These are phyloP conservation scores for Lachnellula cervina DNA, from an alignment of 2,329 filamentous ascomycete genomes.

Conservation along the genomic window DNA sequence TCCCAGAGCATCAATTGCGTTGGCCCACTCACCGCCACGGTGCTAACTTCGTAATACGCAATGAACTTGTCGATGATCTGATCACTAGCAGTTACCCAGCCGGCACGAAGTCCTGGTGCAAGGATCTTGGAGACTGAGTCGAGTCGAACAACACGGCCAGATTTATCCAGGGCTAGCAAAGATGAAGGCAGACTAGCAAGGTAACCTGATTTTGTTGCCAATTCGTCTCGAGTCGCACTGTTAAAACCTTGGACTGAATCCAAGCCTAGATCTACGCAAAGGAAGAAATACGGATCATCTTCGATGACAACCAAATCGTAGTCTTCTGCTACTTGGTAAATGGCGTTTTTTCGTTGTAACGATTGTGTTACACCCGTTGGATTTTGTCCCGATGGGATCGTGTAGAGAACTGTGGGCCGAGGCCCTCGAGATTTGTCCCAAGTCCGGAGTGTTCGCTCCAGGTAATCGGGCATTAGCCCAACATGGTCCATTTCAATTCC, in stretches of 20 bases:
- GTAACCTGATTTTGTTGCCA: constrained; percentile 54
- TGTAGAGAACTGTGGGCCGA: constrained; percentile 68
- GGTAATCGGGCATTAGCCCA: neutral
- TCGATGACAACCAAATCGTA: neutral
- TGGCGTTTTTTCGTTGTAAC: constrained; percentile 45
- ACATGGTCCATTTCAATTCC: neutral
- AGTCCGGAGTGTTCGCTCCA: neutral
- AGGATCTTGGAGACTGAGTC: constrained; percentile 90
- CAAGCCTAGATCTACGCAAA: neutral
- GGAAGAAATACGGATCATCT: neutral
- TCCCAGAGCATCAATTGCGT: neutral
- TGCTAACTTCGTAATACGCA: neutral
- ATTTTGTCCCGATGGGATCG: constrained; percentile 66
- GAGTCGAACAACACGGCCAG: constrained; percentile 80
- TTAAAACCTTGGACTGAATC: neutral
- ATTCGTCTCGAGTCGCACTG: neutral
- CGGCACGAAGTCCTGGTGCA: constrained; percentile 70
- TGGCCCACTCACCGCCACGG: neutral
- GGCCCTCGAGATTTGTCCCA: constrained; percentile 28
- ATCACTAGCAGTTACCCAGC: constrained; percentile 76
- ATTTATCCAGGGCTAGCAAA: constrained; percentile 70
- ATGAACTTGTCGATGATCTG: neutral
- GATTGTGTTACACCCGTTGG: constrained; percentile 64
- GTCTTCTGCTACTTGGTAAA: neutral
- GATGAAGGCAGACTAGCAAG: constrained; percentile 65